Evolutionary conservation across 768 basidiomycete species (phyloP), one percentile per base, ranked within the genome.

Genomic region (Boletus rubescentipes): DNA sequence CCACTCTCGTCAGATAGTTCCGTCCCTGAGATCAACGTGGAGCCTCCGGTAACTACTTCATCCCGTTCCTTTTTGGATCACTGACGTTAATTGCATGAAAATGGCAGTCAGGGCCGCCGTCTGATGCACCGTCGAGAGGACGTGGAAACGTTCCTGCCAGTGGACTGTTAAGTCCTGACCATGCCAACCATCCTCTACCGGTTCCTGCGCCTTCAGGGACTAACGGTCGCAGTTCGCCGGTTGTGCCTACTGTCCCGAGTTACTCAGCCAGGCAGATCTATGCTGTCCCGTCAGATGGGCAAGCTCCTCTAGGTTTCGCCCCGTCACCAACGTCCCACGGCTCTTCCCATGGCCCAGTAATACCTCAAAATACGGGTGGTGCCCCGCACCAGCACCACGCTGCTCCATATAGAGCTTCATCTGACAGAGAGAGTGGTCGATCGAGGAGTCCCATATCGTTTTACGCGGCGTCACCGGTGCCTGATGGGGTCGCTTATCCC

Each of bases 1-100:
- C 58, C 54, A 0, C 44, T 62, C 15, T 70, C 70, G 23, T 72
- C 70, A 31, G 69, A 72, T 39, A 72, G 69, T 30, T 70, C 69
- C 43, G 64, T 70, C 48, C 69, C 69, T 59, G 69, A 72, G 45
- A 70, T 70, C 54, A 67, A 37, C 26, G 44, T 70, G 7, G 62
- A 72, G 44, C 60, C 69, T 46, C 69, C 69, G 55, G 69, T 70
- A 58, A 62, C 49, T 65, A 46, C 20, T 37, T 51, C 39, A 35
- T 46, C 18, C 20, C 36, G 36, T 37, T 52, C 51, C 18, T 46
- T 54, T 55, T 57, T 39, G 38, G 53, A 50, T 45, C 26, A 46
- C 60, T 69, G 9, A 64, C 52, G 36, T 55, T 47, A 54, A 42
- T 31, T 45, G 54, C 18, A 53, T 46, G 43, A 41, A 51, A 52